Base-by-base conservation (phyloP, 371 early-diverging fungal genomes). In the Mortierella sp. region DNA sequence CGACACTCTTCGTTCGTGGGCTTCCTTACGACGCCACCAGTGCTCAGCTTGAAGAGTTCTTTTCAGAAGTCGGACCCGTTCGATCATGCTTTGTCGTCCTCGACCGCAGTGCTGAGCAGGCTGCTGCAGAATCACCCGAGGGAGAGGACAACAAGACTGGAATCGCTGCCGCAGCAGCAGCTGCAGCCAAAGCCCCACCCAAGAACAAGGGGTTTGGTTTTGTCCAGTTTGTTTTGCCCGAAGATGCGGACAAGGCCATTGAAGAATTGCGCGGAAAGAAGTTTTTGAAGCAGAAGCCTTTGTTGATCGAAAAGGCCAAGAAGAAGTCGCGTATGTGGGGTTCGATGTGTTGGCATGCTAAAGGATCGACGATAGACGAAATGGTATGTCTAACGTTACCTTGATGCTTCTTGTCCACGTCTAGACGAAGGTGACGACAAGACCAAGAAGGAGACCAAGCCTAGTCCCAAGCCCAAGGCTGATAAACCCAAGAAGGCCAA, bases 151-250 rank as follows among this genome's bases (percentile, higher is more conserved):
- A 80, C n/a, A 80, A 82, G 41, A 55, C 64, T 46, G 56, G 67
- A 46, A 59, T 64, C 62, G 26, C 63, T 50, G 30, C 60, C 60
- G 41, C 68, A 49, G 60, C 60, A 21, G 66, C 57, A 15, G 60
- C 50, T 37, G 59, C 70, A 31, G 23, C 70, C 49, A 60, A 67
- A 37, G 47, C 56, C 1, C 41, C 80, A 30, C 46, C 41, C 21
- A 81, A 71, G 65, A 95, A 94, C 82, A 90, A 87, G 52, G 97
- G 97, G 2, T 94, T 86, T 72, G 97, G 97, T 14, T 97, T 94
- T 79, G 95, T 97, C 9, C 90, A 92, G 58, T 97, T 85, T 81
- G 96, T 94, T 4, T 70, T 96, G 28, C 83, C 89, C 21, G 96
- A 95, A 48, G 97, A 98, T 83, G 98, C 97, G 4, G 82, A 84